Conservation (phyloP, 2,329 filamentous ascomycete species). For the Diplodia mutila region DNA sequence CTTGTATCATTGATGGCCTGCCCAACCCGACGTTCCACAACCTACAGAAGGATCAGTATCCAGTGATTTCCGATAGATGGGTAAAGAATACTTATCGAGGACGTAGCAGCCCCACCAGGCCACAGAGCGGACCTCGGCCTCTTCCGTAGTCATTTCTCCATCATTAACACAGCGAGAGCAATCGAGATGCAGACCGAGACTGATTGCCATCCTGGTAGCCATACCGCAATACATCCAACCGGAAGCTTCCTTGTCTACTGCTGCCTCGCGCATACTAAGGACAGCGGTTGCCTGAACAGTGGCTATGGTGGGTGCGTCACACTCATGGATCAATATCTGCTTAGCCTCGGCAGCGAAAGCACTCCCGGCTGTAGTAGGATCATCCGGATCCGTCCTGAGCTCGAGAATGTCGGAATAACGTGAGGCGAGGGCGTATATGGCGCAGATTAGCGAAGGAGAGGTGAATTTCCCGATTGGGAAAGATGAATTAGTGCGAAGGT, state of each 20-base stretch:
- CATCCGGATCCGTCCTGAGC: not conserved
- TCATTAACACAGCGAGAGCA: not conserved
- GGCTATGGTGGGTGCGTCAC: not conserved
- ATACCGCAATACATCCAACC: constrained; percentile 9
- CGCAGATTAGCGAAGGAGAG: not conserved
- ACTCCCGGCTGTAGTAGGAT: not conserved
- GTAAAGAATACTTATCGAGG: not conserved
- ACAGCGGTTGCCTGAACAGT: constrained; percentile 1
- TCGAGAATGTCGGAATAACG: not conserved
- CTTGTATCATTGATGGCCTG: not conserved
- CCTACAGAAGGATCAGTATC: not conserved
- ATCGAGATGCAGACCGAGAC: constrained; percentile 12
- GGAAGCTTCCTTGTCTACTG: not conserved
- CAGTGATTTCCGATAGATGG: not conserved
- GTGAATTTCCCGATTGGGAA: not conserved
- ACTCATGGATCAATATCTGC: not conserved
- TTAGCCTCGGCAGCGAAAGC: constrained; percentile 7
- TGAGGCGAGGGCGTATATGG: not conserved
- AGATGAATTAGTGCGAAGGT: no score
- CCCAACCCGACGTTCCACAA: constrained; percentile 1
- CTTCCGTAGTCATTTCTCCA: not conserved
- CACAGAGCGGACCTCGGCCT: constrained; percentile 4
- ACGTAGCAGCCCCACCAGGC: constrained; percentile 15
- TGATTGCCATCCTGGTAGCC: not conserved
- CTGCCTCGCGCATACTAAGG: not conserved